Evolutionary conservation across 1,284 basidiomycete species (phyloP).

Genomic region (Ceratobasidium sp.): DNA sequence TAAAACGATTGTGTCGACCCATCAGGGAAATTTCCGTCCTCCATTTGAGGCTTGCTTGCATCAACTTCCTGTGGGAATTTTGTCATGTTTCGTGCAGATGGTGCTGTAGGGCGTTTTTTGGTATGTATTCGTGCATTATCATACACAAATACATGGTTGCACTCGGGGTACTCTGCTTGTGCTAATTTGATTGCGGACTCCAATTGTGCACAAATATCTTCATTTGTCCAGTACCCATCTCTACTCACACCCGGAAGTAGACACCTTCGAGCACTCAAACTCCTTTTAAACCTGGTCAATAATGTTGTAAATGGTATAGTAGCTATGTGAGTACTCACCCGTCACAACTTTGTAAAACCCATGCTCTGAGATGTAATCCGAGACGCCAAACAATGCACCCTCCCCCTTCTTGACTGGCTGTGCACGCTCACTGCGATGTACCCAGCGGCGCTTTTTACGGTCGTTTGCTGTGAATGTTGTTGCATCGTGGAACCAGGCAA

Average conservation of each 20-base stretch:
- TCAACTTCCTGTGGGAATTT: slow-evolving; percentile 39
- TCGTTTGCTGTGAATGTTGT: slow-evolving; percentile 17
- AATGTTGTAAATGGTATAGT: slow-evolving; percentile 4
- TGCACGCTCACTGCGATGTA: not conserved
- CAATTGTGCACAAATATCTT: slow-evolving; percentile 49
- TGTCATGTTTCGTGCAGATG: slow-evolving; percentile 50
- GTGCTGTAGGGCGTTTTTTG: slow-evolving; percentile 47
- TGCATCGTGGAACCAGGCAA: slow-evolving; percentile 31
- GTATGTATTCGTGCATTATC: slow-evolving; percentile 53
- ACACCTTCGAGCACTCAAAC: slow-evolving; percentile 45
- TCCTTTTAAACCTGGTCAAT: slow-evolving; percentile 36
- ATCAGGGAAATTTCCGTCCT: slow-evolving; percentile 42
- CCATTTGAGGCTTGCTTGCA: slow-evolving; percentile 43
- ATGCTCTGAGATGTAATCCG: slow-evolving; percentile 16
- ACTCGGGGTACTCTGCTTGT: slow-evolving; percentile 45
- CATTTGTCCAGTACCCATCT: slow-evolving; percentile 51
- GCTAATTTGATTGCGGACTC: slow-evolving; percentile 50
- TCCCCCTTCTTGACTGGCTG: slow-evolving; percentile 11
- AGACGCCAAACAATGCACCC: slow-evolving; percentile 10
- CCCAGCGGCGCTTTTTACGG: not conserved
- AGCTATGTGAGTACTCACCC: slow-evolving; percentile 16
- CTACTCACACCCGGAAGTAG: slow-evolving; percentile 56
- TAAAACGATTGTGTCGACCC: slow-evolving; percentile 46
- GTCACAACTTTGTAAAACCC: not conserved
- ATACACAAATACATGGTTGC: slow-evolving; percentile 49